These are phyloP conservation scores for Dryadomyces quercus-mongolicae DNA, from an alignment of 2,329 filamentous ascomycete genomes.

Conservation along the genomic window DNA sequence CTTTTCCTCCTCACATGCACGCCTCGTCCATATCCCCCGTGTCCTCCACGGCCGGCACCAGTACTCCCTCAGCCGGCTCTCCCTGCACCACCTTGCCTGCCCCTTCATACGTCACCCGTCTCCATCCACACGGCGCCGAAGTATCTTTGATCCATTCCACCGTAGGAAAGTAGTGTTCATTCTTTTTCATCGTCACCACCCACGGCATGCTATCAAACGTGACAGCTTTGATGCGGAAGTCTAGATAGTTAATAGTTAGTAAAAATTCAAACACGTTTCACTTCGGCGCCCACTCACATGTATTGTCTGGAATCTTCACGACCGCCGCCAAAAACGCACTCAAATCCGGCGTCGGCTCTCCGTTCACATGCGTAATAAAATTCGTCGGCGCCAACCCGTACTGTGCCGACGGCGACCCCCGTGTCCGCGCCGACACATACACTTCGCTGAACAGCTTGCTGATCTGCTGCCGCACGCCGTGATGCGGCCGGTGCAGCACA, in stretches of 20 bases:
- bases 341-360: conserved; percentile 70
- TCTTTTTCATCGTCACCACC: conserved; percentile 99
- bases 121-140: conserved; percentile 48
- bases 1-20: not conserved
- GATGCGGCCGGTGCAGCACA: conserved; percentile 83
- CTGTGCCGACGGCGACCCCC: conserved; percentile 75
- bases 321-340: conserved; percentile 71
- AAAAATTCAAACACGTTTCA: too few species aligned
- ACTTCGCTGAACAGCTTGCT: conserved; percentile 92
- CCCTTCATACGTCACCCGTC: conserved; percentile 48
- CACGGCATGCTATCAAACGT: conserved; percentile 98
- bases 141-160: conserved; percentile 57
- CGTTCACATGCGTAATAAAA: conserved; percentile 95
- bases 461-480: conserved; percentile 94
- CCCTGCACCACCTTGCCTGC: conserved; percentile 39
- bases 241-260: conserved; percentile 21
- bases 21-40: conserved; percentile 21
- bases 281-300: conserved; percentile 48
- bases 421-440: conserved; percentile 79
- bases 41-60: conserved; percentile 25
- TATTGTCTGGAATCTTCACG: conserved; percentile 85
- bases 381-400: conserved; percentile 93
- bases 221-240: conserved; percentile 94
- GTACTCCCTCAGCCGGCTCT: conserved; percentile 39
- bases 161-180: conserved; percentile 83